phyloP scores from a whole-genome alignment of 495 filamentous ascomycete species.

The Barbatosphaeria neglecta region DNA sequence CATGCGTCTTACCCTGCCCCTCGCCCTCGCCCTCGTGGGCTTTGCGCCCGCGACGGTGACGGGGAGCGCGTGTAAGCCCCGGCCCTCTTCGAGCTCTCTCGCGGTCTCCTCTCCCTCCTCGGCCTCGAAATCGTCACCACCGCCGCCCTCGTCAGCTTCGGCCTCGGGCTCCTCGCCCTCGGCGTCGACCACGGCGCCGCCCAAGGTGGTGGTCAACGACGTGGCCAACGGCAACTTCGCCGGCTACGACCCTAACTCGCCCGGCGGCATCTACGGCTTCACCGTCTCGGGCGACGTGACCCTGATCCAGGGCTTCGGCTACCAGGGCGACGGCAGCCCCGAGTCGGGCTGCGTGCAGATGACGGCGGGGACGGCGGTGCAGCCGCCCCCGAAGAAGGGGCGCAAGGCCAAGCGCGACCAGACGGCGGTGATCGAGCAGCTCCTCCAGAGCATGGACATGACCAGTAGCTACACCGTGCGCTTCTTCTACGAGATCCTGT shows the following conservation, averaged over 20 bases:
- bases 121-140: neutral
- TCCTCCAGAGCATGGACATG: neutral
- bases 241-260: neutral
- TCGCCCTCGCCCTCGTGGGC: neutral
- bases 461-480: neutral
- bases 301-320: neutral
- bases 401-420: neutral
- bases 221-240: neutral
- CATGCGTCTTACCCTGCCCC: neutral
- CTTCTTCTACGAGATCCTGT: neutral
- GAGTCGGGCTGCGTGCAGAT: neutral
- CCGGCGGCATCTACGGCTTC: neutral
- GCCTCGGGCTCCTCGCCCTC: neutral
- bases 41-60: neutral
- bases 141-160: neutral
- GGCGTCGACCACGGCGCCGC: neutral
- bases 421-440: neutral
- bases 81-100: neutral
- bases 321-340: slow-evolving; percentile 9
- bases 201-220: neutral
- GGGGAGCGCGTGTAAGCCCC: neutral
- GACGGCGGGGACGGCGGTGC: neutral
- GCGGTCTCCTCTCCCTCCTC: neutral
- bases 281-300: neutral
- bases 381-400: neutral